Evolutionary conservation across 345 rosid genomes (phyloP).

Genomic region (Jatropha curcas): DNA sequence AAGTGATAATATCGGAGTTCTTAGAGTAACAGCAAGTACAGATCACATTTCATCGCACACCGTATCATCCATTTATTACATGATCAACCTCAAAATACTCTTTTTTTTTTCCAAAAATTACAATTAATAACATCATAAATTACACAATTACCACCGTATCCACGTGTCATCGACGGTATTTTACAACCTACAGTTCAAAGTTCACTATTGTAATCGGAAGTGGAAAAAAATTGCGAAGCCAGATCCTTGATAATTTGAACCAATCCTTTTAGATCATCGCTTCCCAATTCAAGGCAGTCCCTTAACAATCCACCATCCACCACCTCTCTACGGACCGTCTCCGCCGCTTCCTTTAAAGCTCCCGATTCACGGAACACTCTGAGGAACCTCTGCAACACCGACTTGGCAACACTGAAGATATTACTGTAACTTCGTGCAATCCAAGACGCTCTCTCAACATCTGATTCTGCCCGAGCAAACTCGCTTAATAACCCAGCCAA

Average conservation of each 20-base stretch:
- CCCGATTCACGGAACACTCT: conserved; percentile 59
- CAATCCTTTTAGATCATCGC: conserved; percentile 65
- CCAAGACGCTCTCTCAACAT: conserved; percentile 50
- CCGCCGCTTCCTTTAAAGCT: conserved; percentile 55
- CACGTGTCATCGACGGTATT: too few relatives aligned
- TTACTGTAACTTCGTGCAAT: conserved; percentile 49
- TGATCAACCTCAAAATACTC: too few relatives aligned
- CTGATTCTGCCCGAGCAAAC: conserved; percentile 47
- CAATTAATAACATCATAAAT: too few relatives aligned
- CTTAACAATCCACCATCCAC: conserved; percentile 62
- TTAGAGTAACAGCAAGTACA: too few relatives aligned
- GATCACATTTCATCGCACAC: too few relatives aligned
- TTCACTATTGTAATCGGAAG: conserved; percentile 31
- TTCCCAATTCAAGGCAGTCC: conserved; percentile 71
- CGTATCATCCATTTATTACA: too few relatives aligned
- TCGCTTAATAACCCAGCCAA: conserved; percentile 45
- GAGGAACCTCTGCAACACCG: conserved; percentile 48
- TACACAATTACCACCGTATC: too few relatives aligned
- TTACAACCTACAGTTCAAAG: too few relatives aligned
- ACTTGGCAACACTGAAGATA: conserved; percentile 48
- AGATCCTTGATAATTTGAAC: conserved; percentile 56
- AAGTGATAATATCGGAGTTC: too few relatives aligned
- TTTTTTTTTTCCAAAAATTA: too few relatives aligned
- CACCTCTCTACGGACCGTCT: conserved; percentile 59
- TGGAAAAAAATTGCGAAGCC: conserved; percentile 38